These are phyloP conservation scores for Amanita muscaria DNA, from an alignment of 768 basidiomycete genomes.

Conservation along the genomic window DNA sequence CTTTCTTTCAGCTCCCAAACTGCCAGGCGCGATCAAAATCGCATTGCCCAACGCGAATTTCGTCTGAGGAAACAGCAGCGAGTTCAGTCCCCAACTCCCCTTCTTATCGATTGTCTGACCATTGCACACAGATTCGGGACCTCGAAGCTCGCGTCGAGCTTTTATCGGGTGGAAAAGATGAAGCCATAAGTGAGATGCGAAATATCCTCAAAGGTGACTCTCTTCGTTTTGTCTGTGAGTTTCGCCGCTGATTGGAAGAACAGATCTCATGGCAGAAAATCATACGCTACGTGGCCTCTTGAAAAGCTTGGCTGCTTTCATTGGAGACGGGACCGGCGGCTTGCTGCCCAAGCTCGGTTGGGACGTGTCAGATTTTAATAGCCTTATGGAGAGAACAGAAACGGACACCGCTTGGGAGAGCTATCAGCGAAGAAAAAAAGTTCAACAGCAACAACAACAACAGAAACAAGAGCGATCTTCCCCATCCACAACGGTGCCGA, in stretches of 20 bases:
- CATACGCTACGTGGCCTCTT: constrained; percentile 74
- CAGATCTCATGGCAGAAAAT: constrained; percentile 87
- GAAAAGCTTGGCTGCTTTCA: constrained; percentile 66
- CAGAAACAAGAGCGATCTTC: constrained; percentile 6
- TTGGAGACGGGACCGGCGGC: constrained; percentile 81
- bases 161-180: constrained; percentile 86
- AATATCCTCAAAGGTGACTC: constrained; percentile 61
- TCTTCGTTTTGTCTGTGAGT: background rate
- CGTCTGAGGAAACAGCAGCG: constrained; percentile 86
- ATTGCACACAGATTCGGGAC: constrained; percentile 71
- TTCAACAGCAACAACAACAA: constrained; percentile 12
- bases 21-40: constrained; percentile 80
- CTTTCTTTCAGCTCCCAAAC: constrained; percentile 63
- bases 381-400: constrained; percentile 76
- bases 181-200: constrained; percentile 75
- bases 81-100: constrained; percentile 24
- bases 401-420: constrained; percentile 93
- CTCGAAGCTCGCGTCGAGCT: constrained; percentile 94
- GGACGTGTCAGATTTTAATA: constrained; percentile 68
- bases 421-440: constrained; percentile 68
- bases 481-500: background rate
- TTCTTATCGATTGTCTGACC: constrained; percentile 2
- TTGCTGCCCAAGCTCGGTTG: constrained; percentile 73
- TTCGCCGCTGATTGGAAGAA: background rate
- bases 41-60: constrained; percentile 91